Evolutionary conservation across 164 flowering plant genomes (phyloP), one percentile per base, ranked within the genome.

Genomic region (Echeveria elegans): DNA sequence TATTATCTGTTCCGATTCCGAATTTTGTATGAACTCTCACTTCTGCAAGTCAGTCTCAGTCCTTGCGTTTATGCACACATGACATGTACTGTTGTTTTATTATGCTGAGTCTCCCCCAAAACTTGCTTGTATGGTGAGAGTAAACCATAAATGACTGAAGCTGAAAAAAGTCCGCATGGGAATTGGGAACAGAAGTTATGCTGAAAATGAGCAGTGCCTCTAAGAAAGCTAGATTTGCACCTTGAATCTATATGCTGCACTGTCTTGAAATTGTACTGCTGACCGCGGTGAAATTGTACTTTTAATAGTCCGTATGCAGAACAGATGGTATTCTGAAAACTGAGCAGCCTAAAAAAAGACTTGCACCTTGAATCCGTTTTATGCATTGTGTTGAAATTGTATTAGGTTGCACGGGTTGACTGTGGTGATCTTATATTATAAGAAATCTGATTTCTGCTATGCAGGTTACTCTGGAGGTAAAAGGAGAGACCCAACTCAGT

Each of bases 381-480:
- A 2, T 48, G 53, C 24, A 48, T 5, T 48, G 26, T 48, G n/a
- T 48, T 48, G 53, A 18, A 38, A 23, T 30, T 62, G 16, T 63
- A 24, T n/a, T 63, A 1, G 66, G 45, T 10, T 63, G 45, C n/a
- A 2, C 3, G 11, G 66, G 31, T 15, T 4, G 16, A 16, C 6
- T 30, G 40, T 23, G 64, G 64, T 60, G 5, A 34, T 34, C 37
- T 4, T 43, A 43, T 38, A 43, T 43, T 15, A 43, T 34, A 63
- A 18, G 10, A 36, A 63, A n/a, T n/a, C 26, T 43, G 63, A 31
- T 59, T 64, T 28, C 47, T 67, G 29, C 47, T 66, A 59, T 76
- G 75, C 73, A 94, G 99, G 99, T 94, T 3, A 89, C 96, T 1
- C 84, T 94, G 61, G 96, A 94, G 82, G 99, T 94, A 29, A 94